These are phyloP conservation scores for Hortiboletus flavorubellus DNA, from an alignment of 768 basidiomycete species.

Conservation along the genomic window DNA sequence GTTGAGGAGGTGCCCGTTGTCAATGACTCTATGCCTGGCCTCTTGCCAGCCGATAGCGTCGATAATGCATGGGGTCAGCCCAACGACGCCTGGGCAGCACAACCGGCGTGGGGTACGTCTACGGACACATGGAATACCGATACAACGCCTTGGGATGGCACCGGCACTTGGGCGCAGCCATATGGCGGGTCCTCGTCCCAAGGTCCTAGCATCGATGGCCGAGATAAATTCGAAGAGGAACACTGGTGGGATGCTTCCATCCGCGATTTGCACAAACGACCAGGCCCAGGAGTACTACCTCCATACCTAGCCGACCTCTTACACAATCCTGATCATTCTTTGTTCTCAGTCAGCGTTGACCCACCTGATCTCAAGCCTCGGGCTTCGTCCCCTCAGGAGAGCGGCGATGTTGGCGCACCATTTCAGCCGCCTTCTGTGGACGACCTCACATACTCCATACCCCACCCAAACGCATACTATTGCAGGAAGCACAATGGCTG, in stretches of 20 bases:
- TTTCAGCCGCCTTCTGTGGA: conserved; percentile 48
- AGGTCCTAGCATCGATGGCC: conserved; percentile 53
- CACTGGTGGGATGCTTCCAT: conserved; percentile 65
- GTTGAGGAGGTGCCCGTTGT: conserved; percentile 41
- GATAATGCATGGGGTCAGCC: conserved; percentile 17
- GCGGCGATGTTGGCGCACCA: conserved; percentile 12
- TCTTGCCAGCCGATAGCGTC: conserved; percentile 36
- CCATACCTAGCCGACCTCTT: conserved; percentile 63
- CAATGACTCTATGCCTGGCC: conserved; percentile 35
- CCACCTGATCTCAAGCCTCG: conserved; percentile 31
- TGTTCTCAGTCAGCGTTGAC: conserved; percentile 56
- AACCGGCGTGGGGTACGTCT: conserved; percentile 10
- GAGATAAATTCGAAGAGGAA: conserved; percentile 56
- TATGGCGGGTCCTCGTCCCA: conserved; percentile 22
- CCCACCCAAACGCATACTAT: conserved; percentile 81
- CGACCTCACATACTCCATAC: conserved; percentile 65
- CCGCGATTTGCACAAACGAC: conserved; percentile 47
- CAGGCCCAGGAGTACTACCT: conserved; percentile 69
- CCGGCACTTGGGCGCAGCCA: conserved; percentile 21
- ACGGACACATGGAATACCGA: conserved; percentile 22
- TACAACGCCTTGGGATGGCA: conserved; percentile 25
- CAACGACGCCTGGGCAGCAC: conserved; percentile 16
- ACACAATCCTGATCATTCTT: conserved; percentile 69
- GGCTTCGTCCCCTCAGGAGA: conserved; percentile 19
- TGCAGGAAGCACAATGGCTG: conserved; percentile 81